Conservation (phyloP, 1,284 basidiomycete genomes). For the Ceratobasidium theobromae region DNA sequence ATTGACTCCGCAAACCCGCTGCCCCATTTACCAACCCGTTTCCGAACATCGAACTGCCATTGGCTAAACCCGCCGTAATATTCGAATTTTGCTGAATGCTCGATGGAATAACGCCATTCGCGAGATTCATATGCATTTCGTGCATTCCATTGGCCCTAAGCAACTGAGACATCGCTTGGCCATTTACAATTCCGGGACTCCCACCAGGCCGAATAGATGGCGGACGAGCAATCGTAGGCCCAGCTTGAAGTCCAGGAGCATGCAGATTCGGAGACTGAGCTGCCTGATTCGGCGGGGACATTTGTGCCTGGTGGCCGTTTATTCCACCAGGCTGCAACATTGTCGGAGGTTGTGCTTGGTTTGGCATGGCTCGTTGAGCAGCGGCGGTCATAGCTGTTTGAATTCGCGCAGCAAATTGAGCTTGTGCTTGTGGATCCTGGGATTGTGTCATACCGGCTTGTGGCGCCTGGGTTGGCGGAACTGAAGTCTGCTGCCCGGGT, state of each 20-base stretch:
- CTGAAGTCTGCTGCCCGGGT: background rate
- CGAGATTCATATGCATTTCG: constrained; percentile 24
- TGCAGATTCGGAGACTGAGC: background rate
- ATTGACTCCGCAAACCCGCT: background rate
- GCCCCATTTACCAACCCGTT: background rate
- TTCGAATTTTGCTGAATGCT: constrained; percentile 8
- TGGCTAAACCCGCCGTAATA: too few relatives aligned
- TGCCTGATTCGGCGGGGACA: constrained; percentile 20
- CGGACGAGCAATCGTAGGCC: constrained; percentile 7
- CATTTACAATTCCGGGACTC: constrained; percentile 25
- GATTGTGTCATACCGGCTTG: background rate
- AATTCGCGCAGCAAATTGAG: constrained; percentile 17
- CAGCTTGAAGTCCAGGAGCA: constrained; percentile 8
- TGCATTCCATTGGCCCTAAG: constrained; percentile 19
- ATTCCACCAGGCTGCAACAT: background rate
- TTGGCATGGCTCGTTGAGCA: constrained; percentile 1
- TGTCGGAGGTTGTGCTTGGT: background rate
- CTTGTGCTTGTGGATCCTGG: constrained; percentile 5
- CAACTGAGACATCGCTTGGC: constrained; percentile 19
- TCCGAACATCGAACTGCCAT: constrained; percentile 3
- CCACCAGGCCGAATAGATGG: constrained; percentile 10
- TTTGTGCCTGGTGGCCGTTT: constrained; percentile 21
- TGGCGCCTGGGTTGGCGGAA: constrained; percentile 15
- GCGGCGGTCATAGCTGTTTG: too few relatives aligned
- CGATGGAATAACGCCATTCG: constrained; percentile 20